A percentile compares a stretch with the other conserved stretches of the same genome.
These are phyloP conservation scores for Immersiporthe knoxdaviesiana DNA, from an alignment of 2,329 filamentous ascomycete species.

Conservation along the genomic window DNA sequence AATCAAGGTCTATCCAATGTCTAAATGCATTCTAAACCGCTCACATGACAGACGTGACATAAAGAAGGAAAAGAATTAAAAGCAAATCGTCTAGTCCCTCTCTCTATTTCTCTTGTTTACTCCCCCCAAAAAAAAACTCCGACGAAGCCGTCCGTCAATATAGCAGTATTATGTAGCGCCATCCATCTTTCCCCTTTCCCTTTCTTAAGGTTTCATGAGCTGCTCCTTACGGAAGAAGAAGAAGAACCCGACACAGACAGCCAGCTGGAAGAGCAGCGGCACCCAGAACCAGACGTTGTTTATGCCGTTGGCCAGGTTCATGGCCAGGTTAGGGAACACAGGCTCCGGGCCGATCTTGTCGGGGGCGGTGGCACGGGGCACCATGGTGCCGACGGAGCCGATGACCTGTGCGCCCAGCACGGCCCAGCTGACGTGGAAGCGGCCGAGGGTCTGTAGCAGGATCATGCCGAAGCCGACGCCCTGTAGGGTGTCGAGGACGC, in stretches of 20 bases:
- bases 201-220: conserved; percentile 50
- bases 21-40: neutral
- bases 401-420: conserved; percentile 63
- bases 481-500: conserved; percentile 63
- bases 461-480: conserved; percentile 69
- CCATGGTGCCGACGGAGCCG: conserved; percentile 64
- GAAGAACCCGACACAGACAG: conserved; percentile 59
- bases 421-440: conserved; percentile 64
- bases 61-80: neutral
- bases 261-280: conserved; percentile 56
- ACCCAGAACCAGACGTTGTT: conserved; percentile 63
- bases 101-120: too few relatives aligned
- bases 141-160: too few relatives aligned
- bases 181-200: neutral
- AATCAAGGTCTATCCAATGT: neutral
- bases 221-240: conserved; percentile 59
- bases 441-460: conserved; percentile 62
- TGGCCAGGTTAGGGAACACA: conserved; percentile 63
- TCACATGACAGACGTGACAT: neutral
- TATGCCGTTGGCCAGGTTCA: conserved; percentile 46
- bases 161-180: too few relatives aligned
- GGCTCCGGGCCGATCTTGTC: conserved; percentile 61
- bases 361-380: conserved; percentile 61
- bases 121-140: neutral
- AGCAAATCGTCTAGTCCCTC: too few relatives aligned